Base-by-base conservation (phyloP, 805 yeast species). In the Ogataea henricii region DNA sequence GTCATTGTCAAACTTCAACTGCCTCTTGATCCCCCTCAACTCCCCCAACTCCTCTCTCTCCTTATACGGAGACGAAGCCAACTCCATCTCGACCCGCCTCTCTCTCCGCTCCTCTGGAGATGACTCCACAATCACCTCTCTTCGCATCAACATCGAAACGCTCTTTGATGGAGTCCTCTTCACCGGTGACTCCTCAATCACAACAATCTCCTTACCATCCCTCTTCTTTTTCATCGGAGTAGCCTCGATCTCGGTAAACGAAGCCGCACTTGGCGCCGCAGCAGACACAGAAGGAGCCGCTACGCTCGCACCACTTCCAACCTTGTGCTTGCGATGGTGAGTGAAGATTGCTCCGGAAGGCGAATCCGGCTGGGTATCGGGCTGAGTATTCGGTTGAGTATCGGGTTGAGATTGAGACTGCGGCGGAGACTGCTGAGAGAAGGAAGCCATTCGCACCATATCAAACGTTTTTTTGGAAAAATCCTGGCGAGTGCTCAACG, bases 61-160 rank as follows among this genome's bases (percentile, higher is more conserved):
- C 14, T 17, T 4, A 10, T 69, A 69, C 6, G 77, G 77, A 1
- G 77, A 73, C 18, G 65, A 65, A 35, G 51, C 55, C 4, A 67
- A 16, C 35, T n/a, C 4, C n/a, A 17, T 16, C 10, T 16, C 7
- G 18, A n/a, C 17, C 17, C n/a, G 9, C 7, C 6, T n/a, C 35
- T 6, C 21, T n/a, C 20, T 32, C 5, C 13, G 21, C 14, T 17
- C 23, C 37, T 34, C 23, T 6, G 41, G 41, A 8, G 41, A 36
- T 3, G 40, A 43, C 23, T 36, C 46, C 9, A 33, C 40, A 17
- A 40, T 12, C 21, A 29, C 39, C 25, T 42, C 45, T 17, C 48
- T 41, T 18, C 33, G 43, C 27, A 37, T 37, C n/a, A 45, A 26
- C 17, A 45, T 42, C 12, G 29, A 18, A 12, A 40, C 23, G 10